Base-by-base conservation (phyloP, 2,329 filamentous ascomycete genomes). In the Phoma sp. region DNA sequence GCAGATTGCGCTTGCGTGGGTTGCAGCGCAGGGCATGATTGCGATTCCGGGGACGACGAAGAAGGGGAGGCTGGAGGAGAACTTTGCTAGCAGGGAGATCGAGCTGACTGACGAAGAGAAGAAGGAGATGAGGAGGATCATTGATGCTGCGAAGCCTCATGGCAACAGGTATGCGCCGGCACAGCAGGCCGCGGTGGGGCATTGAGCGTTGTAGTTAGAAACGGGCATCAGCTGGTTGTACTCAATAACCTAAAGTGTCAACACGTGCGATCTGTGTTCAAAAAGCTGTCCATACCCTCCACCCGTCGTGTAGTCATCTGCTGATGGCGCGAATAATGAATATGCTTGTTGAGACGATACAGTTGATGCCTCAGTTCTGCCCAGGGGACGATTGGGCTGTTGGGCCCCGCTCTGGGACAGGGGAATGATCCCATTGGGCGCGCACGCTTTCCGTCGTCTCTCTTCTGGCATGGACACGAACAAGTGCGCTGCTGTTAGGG, bases 1-100 rank as follows among this genome's bases (percentile, higher is more conserved):
- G 0, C 87, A 90, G 68, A 68, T 90, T 32, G 81, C 83, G 0
- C 49, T 74, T 2, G 71, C 70, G 1, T 75, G 71, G 70, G 57
- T 74, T 3, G 43, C 65, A 29, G 40, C 56, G 3, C 72, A 74
- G 43, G 68, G 78, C 2, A 70, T 62, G 74, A 80, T 90, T 63
- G 82, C 87, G 0, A 88, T 84, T 51, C 82, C 82, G 0, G 82
- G 82, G 3, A 71, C 68, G 27, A 70, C 65, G 5, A 65, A 64
- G 52, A 15, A 38, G 15, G 27, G 41, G 7, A 41, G 65, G n/a
- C 29, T 70, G 31, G 53, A 61, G 41, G 66, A 66, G 50, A 70
- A 69, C 24, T 63, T 52, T 55, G 55, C 38, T n/a, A 59, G 55
- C 21, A 57, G 67, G 21, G 54, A 64, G 15, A 39, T 71, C 3